Evolutionary conservation across 768 basidiomycete species (phyloP).

Genomic region (Rhodocollybia butyracea): DNA sequence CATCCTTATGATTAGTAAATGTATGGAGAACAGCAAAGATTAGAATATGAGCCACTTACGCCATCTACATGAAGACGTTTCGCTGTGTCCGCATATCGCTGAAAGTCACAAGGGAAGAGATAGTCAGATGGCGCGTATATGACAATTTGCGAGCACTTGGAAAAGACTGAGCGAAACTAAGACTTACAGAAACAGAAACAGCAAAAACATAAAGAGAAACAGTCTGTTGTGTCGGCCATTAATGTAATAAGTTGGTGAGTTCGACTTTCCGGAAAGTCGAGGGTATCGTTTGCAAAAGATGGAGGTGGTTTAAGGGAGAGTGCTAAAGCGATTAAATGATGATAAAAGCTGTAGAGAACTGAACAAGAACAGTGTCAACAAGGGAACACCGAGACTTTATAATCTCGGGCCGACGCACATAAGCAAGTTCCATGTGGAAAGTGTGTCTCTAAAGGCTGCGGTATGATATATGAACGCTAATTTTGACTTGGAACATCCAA

Average conservation of each 20-base stretch:
- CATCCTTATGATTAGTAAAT: too few relatives aligned
- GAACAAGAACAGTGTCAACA: too few relatives aligned
- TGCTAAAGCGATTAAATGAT: not conserved
- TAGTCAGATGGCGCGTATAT: not conserved
- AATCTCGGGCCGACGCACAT: too few relatives aligned
- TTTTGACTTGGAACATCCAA: not conserved
- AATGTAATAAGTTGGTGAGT: too few relatives aligned
- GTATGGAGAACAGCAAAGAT: too few relatives aligned
- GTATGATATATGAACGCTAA: conserved; percentile 17
- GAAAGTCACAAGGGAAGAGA: not conserved
- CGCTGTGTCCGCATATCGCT: conserved; percentile 6
- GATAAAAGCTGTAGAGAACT: not conserved
- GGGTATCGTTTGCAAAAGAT: not conserved
- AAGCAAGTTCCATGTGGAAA: conserved; percentile 77
- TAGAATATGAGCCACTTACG: not conserved
- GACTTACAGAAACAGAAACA: conserved; percentile 5
- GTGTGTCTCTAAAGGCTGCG: conserved; percentile 73
- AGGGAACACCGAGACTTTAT: too few relatives aligned
- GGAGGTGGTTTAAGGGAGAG: not conserved
- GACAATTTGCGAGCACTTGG: not conserved
- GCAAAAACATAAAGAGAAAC: conserved; percentile 5
- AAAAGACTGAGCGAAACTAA: not conserved
- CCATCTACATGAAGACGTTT: conserved; percentile 3
- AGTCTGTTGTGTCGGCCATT: conserved; percentile 2
- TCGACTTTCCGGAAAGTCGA: not conserved